Evolutionary conservation across 208 protist genomes (phyloP), one percentile per base, ranked within the genome.

Genomic region (Trypanosoma theileri): DNA sequence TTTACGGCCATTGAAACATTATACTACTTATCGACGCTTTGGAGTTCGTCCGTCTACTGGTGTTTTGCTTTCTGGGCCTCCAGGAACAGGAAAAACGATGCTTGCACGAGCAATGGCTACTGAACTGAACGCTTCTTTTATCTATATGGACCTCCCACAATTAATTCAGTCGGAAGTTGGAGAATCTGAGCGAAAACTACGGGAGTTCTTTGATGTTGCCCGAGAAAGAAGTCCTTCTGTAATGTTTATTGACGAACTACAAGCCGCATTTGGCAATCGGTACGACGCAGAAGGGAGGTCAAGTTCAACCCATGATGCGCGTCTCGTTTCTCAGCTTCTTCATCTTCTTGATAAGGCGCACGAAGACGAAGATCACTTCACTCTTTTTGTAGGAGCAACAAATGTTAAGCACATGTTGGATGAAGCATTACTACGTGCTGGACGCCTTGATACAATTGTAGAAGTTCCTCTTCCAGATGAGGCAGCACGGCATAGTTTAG

Each of bases 201-300:
- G 79, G 41, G 79, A 80, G 14, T 87, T 97, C 59, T 98, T 98
- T 60, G 77, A 74, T 31, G 60, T 91, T 11, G 95, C 94, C 12
- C 68, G 77, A 4, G 75, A 92, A 54, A 75, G 84, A 1, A 91
- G 89, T 46, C 94, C 93, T 6, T 73, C 83, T 12, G 73, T 98
- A 16, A 80, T 98, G 41, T 98, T 98, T 68, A 93, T 98, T 64
- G 96, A 98, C 69, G 96, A 98, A 71, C 67, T 98, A 31, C 98
- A 99, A 65, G 82, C 90, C 17, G 85, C 85, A 4, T 93, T 95
- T 76, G 87, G 85, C 3, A 3, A 66, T 4, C 81, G 84, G 44
- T 85, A 84, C 64, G 56, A 51, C 21, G 46, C 66, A 14, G 13
- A 58, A 26, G 58, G 61, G 6, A 41, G 31, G 3, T 28, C 35